Percentiles rank a stretch among this genome's conserved stretches.
phyloP scores from a whole-genome alignment of 768 basidiomycete genomes.

The Mycena vulgaris region DNA sequence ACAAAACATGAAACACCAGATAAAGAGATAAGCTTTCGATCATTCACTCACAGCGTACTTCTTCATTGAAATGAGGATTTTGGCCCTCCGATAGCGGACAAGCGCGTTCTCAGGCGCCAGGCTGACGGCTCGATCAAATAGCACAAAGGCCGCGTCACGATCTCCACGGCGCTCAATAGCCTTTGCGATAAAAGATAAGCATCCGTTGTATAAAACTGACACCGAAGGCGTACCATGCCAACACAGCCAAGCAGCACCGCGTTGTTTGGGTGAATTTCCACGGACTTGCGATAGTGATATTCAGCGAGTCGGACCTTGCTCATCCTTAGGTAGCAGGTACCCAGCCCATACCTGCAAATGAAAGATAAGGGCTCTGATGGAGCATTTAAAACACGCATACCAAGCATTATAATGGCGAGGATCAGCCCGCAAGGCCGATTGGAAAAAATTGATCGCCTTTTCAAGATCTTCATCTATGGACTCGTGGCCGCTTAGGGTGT shows the following conservation, averaged over 20 bases:
- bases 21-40: conserved; percentile 38
- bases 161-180: conserved; percentile 91
- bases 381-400: conserved; percentile 65
- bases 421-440: conserved; percentile 93
- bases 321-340: conserved; percentile 95
- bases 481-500: conserved; percentile 97
- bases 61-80: conserved; percentile 89
- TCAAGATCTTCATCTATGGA: conserved; percentile 96
- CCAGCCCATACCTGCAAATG: conserved; percentile 93
- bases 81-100: conserved; percentile 94
- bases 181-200: conserved; percentile 61
- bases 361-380: conserved; percentile 46
- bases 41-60: conserved; percentile 80
- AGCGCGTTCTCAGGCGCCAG: conserved; percentile 91
- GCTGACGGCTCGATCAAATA: conserved; percentile 87
- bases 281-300: conserved; percentile 95
- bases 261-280: conserved; percentile 94
- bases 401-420: conserved; percentile 98
- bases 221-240: conserved; percentile 83
- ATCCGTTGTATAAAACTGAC: conserved; percentile 34
- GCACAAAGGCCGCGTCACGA: conserved; percentile 77
- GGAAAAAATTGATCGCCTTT: conserved; percentile 92
- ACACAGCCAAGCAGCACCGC: conserved; percentile 97
- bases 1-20: conserved; percentile 42
- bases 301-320: conserved; percentile 95